phyloP scores from a whole-genome alignment of 169 alveolate genomes.

The Toxoplasma gondii region DNA sequence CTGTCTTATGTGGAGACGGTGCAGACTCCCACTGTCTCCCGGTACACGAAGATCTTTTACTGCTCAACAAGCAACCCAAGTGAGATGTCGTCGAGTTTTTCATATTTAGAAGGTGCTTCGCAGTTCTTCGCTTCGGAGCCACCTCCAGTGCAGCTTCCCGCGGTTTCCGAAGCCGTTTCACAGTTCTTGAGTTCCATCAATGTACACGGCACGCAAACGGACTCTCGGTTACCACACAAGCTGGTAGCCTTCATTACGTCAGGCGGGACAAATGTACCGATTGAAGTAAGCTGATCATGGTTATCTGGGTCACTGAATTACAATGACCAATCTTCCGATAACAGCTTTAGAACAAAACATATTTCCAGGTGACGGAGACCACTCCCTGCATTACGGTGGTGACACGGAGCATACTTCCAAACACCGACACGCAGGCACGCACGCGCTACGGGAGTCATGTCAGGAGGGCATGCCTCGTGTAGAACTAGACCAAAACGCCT shows the following conservation, averaged over 20 bases:
- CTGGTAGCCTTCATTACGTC: slow-evolving; percentile 57
- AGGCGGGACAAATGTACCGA: slow-evolving; percentile 64
- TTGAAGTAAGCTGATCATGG: slow-evolving; percentile 25
- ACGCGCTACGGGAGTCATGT: too few relatives aligned
- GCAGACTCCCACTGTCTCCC: too few relatives aligned
- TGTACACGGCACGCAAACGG: neutral
- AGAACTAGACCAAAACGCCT: too few relatives aligned
- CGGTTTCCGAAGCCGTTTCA: neutral
- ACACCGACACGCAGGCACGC: neutral
- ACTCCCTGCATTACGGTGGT: neutral
- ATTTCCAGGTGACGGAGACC: neutral
- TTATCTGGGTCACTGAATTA: neutral
- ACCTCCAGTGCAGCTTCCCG: neutral
- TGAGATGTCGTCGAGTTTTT: too few relatives aligned
- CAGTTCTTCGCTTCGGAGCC: neutral
- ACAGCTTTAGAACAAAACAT: neutral
- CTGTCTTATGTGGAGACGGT: too few relatives aligned
- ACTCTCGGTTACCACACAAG: neutral
- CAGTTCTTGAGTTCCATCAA: neutral
- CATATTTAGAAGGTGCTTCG: neutral
- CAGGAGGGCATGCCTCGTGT: too few relatives aligned
- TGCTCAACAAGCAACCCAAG: too few relatives aligned
- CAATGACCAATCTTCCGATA: neutral
- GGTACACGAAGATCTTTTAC: too few relatives aligned
- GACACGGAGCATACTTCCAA: too few relatives aligned